Base-by-base conservation (phyloP, 192 early-diverging fungal genomes). In the Allomyces arbusculus region DNA sequence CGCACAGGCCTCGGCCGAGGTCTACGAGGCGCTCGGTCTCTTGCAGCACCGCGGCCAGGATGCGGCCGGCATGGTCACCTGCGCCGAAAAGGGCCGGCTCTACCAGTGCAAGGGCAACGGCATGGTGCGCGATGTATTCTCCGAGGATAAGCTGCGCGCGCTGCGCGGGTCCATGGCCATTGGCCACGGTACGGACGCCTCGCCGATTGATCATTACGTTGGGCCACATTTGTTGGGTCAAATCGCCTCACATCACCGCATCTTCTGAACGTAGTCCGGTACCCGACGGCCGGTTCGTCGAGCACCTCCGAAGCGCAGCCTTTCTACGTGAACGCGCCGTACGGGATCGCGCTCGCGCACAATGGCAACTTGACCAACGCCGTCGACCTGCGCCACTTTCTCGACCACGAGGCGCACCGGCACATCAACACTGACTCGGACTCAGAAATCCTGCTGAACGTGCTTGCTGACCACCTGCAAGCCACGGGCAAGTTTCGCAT, bases 401-500 rank as follows among this genome's bases (percentile, higher is more conserved):
- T 99, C 61, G 97, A 99, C 79, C 78, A 84, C 67, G 87, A 91
- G 63, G 92, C 95, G 40, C 97, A 99, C 78, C 88, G 97, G 63
- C 97, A 99, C 73, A 95, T 99, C 79, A 99, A 99, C 78, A 99
- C 97, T 12, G 94, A 97, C 71, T 99, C 97, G 6, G 97, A 99
- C 79, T 97, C 95, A 62, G 97, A 99, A 79, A 73, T 99, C 58
- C 80, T 97, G 68, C 82, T 99, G 55, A 99, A 99, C 79, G 89
- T 97, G 68, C 89, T 99, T 72, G 97, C 92, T 65, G 83, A 95
- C 77, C 86, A 99, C 78, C 80, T 99, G 69, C 95, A 99, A 69
- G 81, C 90, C 78, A 96, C 93, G 9, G 92, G 91, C 74, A 99
- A 99, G 79, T 86, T 90, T 72, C 25, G 95, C 69, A 87, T 99